A percentile compares a stretch with the other conserved stretches of the same genome.
Conservation (phyloP, 208 protist genomes). For the Trypanosomatidae sp. region DNA sequence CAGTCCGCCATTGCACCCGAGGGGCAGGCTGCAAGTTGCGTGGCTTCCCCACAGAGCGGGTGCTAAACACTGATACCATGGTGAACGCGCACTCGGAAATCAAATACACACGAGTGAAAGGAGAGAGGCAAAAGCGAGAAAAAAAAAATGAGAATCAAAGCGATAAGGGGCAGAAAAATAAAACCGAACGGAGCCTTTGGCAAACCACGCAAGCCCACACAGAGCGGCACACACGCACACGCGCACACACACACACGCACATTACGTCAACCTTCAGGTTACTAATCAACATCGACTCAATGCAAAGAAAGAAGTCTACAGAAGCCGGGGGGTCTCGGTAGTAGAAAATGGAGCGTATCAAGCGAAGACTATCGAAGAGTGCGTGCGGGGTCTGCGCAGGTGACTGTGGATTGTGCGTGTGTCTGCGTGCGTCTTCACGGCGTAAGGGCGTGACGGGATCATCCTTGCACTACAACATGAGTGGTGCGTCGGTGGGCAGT, state of each 20-base stretch:
- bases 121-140: background rate
- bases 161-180: background rate
- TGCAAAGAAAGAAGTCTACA: conserved; percentile 1
- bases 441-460: background rate
- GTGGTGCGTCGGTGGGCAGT: background rate
- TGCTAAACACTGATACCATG: background rate
- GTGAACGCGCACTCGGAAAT: background rate
- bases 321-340: background rate
- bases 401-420: background rate
- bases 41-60: background rate
- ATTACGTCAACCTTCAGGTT: background rate
- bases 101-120: background rate
- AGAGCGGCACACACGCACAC: background rate
- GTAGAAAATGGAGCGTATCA: background rate
- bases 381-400: background rate
- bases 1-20: background rate
- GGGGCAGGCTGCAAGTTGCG: background rate
- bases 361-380: background rate
- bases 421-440: background rate
- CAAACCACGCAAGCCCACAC: background rate
- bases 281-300: background rate
- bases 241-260: background rate
- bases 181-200: background rate
- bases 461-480: background rate
- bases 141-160: background rate